These are phyloP conservation scores for Amanita molliuscula DNA, from an alignment of 768 basidiomycete genomes.

Conservation along the genomic window DNA sequence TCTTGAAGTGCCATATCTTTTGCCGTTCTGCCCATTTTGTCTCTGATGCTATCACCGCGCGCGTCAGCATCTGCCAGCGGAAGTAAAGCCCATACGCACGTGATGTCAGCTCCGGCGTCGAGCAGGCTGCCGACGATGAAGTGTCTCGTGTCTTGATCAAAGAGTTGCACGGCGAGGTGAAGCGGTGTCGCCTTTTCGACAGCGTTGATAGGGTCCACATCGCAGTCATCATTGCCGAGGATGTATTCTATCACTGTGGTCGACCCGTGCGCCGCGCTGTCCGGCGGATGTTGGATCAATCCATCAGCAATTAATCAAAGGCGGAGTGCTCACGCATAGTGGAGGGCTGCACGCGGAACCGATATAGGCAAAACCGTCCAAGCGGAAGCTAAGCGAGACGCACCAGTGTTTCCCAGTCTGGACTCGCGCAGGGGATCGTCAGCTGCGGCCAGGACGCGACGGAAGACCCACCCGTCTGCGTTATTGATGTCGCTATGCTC, in stretches of 20 bases:
- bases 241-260: constrained; percentile 61
- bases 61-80: constrained; percentile 1
- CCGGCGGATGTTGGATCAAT: background rate
- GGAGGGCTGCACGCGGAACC: constrained; percentile 36
- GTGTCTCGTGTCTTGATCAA: constrained; percentile 41
- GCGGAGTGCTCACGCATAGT: constrained; percentile 49
- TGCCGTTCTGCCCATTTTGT: constrained; percentile 53
- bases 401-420: constrained; percentile 75
- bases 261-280: constrained; percentile 45
- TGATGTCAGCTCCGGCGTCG: constrained; percentile 71
- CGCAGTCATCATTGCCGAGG: constrained; percentile 64
- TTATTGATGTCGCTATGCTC: constrained; percentile 63
- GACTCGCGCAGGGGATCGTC: constrained; percentile 13
- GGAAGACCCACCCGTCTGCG: constrained; percentile 56
- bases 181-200: constrained; percentile 67
- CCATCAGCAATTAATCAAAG: background rate
- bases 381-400: constrained; percentile 13
- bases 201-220: constrained; percentile 70
- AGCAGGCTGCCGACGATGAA: constrained; percentile 53
- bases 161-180: constrained; percentile 57
- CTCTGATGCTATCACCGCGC: constrained; percentile 44
- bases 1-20: constrained; percentile 43
- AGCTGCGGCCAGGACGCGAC: background rate
- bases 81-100: constrained; percentile 27
- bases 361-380: constrained; percentile 7